phyloP scores from a whole-genome alignment of 345 rosid species.

The Euphorbia peplus region DNA sequence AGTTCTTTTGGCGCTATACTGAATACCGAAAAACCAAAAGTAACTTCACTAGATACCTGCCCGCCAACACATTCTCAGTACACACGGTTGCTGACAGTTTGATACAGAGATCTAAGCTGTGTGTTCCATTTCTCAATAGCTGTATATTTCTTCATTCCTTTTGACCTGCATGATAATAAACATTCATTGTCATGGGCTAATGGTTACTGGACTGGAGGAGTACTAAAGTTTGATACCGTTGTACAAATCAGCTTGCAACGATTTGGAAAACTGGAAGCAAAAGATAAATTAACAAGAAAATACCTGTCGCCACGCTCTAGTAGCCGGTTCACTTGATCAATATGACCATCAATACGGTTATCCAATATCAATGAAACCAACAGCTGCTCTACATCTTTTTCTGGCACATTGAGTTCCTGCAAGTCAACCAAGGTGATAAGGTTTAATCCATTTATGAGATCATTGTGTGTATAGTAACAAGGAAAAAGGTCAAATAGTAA shows the following conservation, averaged over 20 bases:
- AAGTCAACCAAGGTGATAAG: slow-evolving; percentile 9
- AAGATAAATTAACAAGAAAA: not conserved
- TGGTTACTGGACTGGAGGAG: too few species aligned
- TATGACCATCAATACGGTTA: slow-evolving; percentile 90
- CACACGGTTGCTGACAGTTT: slow-evolving; percentile 65
- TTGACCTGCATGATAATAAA: slow-evolving; percentile 48
- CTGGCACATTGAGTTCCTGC: slow-evolving; percentile 94
- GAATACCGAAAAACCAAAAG: not conserved
- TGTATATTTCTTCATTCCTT: slow-evolving; percentile 87
- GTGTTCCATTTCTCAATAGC: slow-evolving; percentile 97
- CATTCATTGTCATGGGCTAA: too few species aligned
- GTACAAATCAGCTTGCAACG: slow-evolving; percentile 14
- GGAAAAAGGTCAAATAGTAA: not conserved
- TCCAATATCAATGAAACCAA: slow-evolving; percentile 86
- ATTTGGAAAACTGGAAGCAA: not conserved
- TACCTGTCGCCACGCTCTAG: slow-evolving; percentile 91
- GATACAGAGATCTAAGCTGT: slow-evolving; percentile 71
- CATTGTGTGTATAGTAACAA: not conserved
- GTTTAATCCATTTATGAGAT: not conserved
- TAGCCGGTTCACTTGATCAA: slow-evolving; percentile 90
- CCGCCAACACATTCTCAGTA: slow-evolving; percentile 31
- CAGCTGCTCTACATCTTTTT: slow-evolving; percentile 87
- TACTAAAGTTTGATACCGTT: not conserved
- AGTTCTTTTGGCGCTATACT: not conserved
- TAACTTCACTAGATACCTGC: not conserved